phyloP scores from a whole-genome alignment of 2,329 filamentous ascomycete species.

The Claviceps monticola region DNA sequence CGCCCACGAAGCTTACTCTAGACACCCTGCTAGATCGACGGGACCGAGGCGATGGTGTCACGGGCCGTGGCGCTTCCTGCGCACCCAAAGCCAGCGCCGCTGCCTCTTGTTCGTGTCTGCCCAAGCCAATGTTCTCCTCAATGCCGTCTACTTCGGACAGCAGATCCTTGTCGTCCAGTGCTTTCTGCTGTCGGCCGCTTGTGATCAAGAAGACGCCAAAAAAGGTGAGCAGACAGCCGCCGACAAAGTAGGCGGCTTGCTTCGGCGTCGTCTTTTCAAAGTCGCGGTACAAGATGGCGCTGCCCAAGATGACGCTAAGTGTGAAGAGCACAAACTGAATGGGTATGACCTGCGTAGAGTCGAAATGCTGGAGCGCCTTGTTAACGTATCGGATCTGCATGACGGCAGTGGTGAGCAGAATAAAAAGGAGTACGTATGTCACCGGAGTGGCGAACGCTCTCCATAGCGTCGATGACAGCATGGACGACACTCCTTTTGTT shows the following conservation, averaged over 20 bases:
- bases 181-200: constrained; percentile 54
- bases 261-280: constrained; percentile 69
- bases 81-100: constrained; percentile 7
- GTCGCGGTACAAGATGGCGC: constrained; percentile 84
- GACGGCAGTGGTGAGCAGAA: constrained; percentile 72
- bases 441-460: constrained; percentile 83
- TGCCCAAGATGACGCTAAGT: constrained; percentile 85
- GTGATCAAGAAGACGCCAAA: constrained; percentile 96
- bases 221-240: constrained; percentile 84
- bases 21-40: constrained; percentile 36
- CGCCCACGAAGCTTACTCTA: constrained; percentile 29
- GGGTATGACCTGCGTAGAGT: constrained; percentile 94
- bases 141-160: constrained; percentile 43
- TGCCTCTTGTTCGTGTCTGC: constrained; percentile 29
- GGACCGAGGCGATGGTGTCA: constrained; percentile 20
- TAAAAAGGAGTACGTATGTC: constrained; percentile 69
- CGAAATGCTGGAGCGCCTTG: constrained; percentile 73
- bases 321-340: constrained; percentile 97
- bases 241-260: constrained; percentile 72
- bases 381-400: constrained; percentile 98
- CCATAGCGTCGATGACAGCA: constrained; percentile 83
- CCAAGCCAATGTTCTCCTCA: constrained; percentile 49
- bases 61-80: constrained; percentile 9
- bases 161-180: constrained; percentile 42
- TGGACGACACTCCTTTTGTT: constrained; percentile 90